Evolutionary conservation across 1,284 basidiomycete species (phyloP).

Genomic region (Xerocomus amazonicus): DNA sequence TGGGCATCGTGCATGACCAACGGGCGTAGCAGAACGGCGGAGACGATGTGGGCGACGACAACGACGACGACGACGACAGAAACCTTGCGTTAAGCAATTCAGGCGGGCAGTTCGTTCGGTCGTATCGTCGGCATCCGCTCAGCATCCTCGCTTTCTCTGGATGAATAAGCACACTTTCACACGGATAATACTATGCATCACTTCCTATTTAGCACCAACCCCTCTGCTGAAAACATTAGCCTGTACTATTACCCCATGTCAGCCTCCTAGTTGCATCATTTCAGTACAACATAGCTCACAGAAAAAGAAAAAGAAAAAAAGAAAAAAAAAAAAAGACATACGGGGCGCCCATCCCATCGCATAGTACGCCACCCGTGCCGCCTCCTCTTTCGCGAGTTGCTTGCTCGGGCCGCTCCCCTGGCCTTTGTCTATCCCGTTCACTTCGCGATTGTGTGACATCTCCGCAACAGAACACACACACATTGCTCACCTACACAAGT

Average conservation of each 20-base stretch:
- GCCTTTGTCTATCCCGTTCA: slow-evolving; percentile 65
- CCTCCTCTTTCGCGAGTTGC: slow-evolving; percentile 71
- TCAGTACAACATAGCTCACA: slow-evolving; percentile 7
- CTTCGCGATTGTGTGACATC: slow-evolving; percentile 36
- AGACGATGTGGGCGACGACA: neutral
- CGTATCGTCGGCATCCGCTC: slow-evolving; percentile 30
- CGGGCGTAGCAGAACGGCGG: neutral
- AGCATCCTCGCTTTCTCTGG: slow-evolving; percentile 15
- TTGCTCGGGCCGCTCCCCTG: slow-evolving; percentile 58
- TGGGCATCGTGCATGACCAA: slow-evolving; percentile 32
- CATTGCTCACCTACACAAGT: slow-evolving; percentile 54
- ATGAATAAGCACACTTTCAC: slow-evolving; percentile 28
- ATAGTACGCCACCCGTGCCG: slow-evolving; percentile 63
- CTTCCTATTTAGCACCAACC: slow-evolving; percentile 24
- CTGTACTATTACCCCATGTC: slow-evolving; percentile 2
- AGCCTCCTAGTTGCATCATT: slow-evolving; percentile 18
- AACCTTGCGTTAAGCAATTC: neutral
- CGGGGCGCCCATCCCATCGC: slow-evolving; percentile 65
- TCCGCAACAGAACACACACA: neutral
- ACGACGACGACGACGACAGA: slow-evolving; percentile 1
- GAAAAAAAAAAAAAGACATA: slow-evolving; percentile 17
- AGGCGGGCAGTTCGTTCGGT: slow-evolving; percentile 4
- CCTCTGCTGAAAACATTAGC: neutral
- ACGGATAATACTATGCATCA: slow-evolving; percentile 11
- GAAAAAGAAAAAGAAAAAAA: neutral